Percentiles rank a stretch among this genome's conserved stretches.
Conservation (phyloP, 495 filamentous ascomycete species). For the Neurospora pannonica region DNA sequence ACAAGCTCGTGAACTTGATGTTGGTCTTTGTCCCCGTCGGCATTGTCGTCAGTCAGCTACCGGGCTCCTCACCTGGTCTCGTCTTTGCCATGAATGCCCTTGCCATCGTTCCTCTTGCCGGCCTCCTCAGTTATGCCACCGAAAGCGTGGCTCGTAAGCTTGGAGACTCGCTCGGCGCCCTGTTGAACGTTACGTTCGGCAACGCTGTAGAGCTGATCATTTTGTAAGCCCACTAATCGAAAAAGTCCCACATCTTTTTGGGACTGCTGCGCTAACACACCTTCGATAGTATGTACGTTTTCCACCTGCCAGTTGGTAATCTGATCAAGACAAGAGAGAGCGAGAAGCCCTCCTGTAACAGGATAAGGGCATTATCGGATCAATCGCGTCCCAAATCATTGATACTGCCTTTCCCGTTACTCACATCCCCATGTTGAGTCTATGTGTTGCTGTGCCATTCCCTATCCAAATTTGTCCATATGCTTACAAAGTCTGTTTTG, state of each 20-base stretch:
- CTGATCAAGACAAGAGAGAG: conserved; percentile 23
- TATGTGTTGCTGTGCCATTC: conserved; percentile 2
- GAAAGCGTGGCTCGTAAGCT: conserved; percentile 70
- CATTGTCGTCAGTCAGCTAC: conserved; percentile 51
- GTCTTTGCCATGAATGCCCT: conserved; percentile 77
- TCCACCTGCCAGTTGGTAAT: conserved; percentile 6
- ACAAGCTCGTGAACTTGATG: conserved; percentile 64
- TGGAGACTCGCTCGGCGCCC: conserved; percentile 70
- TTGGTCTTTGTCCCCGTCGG: conserved; percentile 74
- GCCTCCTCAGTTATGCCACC: conserved; percentile 68
- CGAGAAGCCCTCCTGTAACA: conserved; percentile 18
- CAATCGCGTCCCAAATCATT: conserved; percentile 15
- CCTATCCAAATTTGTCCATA: not conserved
- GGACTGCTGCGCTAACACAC: not conserved
- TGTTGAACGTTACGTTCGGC: conserved; percentile 82
- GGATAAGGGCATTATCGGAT: conserved; percentile 13
- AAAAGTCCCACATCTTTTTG: not conserved
- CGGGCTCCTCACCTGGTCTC: conserved; percentile 20
- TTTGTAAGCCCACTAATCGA: conserved; percentile 14
- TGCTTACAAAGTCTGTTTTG: not conserved
- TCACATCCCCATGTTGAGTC: not conserved
- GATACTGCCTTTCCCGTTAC: not conserved
- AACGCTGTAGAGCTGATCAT: conserved; percentile 61
- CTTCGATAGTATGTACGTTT: conserved; percentile 18
- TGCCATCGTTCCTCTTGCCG: conserved; percentile 77